phyloP scores from a whole-genome alignment of 2,329 filamentous ascomycete species.

The Epicoccum sorghinum region DNA sequence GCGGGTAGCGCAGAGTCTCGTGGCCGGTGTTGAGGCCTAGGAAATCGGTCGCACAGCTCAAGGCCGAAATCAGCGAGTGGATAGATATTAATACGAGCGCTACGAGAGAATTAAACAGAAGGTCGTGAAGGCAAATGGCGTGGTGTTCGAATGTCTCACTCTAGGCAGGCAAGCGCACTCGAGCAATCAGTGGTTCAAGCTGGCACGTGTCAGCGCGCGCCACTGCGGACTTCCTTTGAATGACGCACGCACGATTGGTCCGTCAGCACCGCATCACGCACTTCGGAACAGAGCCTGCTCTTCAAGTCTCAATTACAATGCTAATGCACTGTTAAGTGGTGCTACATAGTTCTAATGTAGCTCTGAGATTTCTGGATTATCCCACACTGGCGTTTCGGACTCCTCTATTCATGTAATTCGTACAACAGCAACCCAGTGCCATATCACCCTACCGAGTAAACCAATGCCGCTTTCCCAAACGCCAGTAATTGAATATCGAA shows the following conservation, averaged over 20 bases:
- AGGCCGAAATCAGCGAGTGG: conserved; percentile 18
- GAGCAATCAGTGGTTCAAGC: conserved; percentile 4
- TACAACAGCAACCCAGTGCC: conserved; percentile 4
- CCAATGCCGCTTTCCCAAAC: conserved; percentile 8
- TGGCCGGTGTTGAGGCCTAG: not conserved
- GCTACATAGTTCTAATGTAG: conserved; percentile 3
- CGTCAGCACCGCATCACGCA: not conserved
- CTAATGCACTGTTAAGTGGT: not conserved
- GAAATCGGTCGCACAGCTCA: conserved; percentile 1
- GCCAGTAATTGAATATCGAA: conserved; percentile 14
- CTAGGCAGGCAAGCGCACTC: conserved; percentile 3
- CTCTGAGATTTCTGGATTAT: not conserved
- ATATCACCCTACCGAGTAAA: not conserved
- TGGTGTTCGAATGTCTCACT: conserved; percentile 7
- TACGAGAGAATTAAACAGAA: conserved; percentile 8
- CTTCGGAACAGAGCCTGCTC: not conserved
- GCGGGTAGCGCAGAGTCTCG: not conserved
- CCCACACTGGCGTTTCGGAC: not conserved
- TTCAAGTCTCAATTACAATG: not conserved
- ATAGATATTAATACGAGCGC: conserved; percentile 16
- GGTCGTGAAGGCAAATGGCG: conserved; percentile 18
- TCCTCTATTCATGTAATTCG: conserved; percentile 10
- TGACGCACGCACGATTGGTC: conserved; percentile 7
- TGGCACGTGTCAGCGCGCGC: conserved; percentile 9
- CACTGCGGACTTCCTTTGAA: conserved; percentile 2